Evolutionary conservation across 176 grass and related monocot genomes (phyloP).

Genomic region (Carex pumila): DNA sequence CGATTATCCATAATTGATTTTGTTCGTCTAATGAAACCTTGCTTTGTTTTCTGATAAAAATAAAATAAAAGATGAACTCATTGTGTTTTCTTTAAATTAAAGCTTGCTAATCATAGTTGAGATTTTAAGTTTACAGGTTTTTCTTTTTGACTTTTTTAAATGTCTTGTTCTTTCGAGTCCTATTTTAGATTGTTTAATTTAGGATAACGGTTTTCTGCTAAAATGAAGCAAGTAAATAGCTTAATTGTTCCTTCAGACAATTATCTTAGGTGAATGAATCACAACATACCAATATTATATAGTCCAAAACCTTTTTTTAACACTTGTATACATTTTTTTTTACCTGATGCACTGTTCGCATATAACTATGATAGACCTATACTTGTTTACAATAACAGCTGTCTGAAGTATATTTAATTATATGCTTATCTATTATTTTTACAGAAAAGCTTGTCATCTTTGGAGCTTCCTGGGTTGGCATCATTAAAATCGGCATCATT

Average conservation of each 20-base stretch:
- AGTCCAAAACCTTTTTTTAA: neutral
- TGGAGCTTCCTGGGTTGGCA: slow-evolving; percentile 77
- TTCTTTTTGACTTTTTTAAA: neutral
- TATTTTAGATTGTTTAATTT: neutral
- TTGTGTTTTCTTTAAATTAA: neutral
- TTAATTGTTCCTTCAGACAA: neutral
- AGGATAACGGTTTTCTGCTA: neutral
- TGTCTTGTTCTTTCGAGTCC: neutral
- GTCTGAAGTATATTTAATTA: slow-evolving; percentile 48
- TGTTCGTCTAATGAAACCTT: neutral
- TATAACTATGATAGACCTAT: neutral
- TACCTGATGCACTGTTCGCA: neutral
- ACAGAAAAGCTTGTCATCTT: slow-evolving; percentile 94
- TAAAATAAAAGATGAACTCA: neutral
- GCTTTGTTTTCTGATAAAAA: neutral
- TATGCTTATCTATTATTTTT: slow-evolving; percentile 24
- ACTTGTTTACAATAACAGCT: neutral
- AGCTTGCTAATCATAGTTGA: neutral
- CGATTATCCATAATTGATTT: neutral
- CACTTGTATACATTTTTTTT: neutral
- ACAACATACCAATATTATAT: neutral
- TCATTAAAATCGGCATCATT: slow-evolving; percentile 57
- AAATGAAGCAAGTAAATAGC: neutral
- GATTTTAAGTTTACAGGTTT: neutral
- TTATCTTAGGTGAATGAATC: neutral